phyloP scores from a whole-genome alignment of 768 basidiomycete species.

The Jaapia argillacea region DNA sequence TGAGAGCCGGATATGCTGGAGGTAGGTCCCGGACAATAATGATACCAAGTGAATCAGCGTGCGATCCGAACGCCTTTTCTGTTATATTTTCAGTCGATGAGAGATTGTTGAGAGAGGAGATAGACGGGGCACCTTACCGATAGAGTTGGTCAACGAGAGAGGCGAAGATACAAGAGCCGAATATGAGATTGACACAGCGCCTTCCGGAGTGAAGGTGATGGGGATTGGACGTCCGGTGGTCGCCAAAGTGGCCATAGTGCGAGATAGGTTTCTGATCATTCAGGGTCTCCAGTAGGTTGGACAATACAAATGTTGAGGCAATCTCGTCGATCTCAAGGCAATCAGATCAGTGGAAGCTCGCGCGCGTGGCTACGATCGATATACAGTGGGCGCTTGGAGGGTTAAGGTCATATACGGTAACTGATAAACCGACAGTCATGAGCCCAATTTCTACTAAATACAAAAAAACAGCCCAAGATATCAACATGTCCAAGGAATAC shows the following conservation, averaged over 20 bases:
- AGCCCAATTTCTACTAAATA: too few relatives aligned
- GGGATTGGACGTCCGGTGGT: conserved; percentile 17
- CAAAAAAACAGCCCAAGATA: too few relatives aligned
- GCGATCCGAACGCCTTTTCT: conserved; percentile 81
- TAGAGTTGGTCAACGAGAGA: conserved; percentile 41
- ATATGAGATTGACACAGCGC: conserved; percentile 58
- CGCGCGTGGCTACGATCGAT: too few relatives aligned
- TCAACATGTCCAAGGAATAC: too few relatives aligned
- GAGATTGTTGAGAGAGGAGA: conserved; percentile 1
- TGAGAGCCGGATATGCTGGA: conserved; percentile 41
- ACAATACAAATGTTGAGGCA: too few relatives aligned
- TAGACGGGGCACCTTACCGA: conserved; percentile 35
- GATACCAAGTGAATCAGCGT: conserved; percentile 68
- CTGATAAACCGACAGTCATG: too few relatives aligned
- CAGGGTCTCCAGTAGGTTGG: too few relatives aligned
- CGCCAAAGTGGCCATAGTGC: conserved; percentile 9
- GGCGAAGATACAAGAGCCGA: conserved; percentile 43
- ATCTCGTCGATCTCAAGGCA: too few relatives aligned
- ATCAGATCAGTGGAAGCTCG: too few relatives aligned
- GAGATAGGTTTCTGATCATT: background rate
- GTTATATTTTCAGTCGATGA: conserved; percentile 1
- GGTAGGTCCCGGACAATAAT: conserved; percentile 81
- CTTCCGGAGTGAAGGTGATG: conserved; percentile 30
- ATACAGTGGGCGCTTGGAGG: too few relatives aligned
- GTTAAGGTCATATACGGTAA: too few relatives aligned